Percentiles rank a stretch among this genome's conserved stretches.
phyloP scores from a whole-genome alignment of 345 rosid species.

The Cochlearia excelsa region DNA sequence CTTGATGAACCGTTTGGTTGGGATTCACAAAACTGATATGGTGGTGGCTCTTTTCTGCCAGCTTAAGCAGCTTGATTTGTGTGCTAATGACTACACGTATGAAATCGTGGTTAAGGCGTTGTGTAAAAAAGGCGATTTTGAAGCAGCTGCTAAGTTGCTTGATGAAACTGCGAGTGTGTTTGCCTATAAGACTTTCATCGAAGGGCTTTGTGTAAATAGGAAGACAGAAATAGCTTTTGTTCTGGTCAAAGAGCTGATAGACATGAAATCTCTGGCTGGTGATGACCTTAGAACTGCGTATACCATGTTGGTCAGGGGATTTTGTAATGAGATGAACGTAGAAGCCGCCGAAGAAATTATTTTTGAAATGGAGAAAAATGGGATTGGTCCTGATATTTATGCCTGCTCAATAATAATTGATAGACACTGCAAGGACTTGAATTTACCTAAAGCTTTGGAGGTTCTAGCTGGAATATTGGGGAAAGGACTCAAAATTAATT shows the following conservation, averaged over 20 bases:
- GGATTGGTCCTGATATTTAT: conserved; percentile 45
- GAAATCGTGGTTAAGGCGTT: conserved; percentile 59
- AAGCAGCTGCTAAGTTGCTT: conserved; percentile 44
- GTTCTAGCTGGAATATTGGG: conserved; percentile 45
- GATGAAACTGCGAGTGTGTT: conserved; percentile 37
- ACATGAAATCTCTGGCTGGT: conserved; percentile 37
- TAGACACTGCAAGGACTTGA: conserved; percentile 45
- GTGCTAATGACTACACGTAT: conserved; percentile 52
- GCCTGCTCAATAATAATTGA: conserved; percentile 45
- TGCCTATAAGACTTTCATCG: conserved; percentile 53
- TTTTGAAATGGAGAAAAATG: conserved; percentile 46
- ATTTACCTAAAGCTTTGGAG: conserved; percentile 45
- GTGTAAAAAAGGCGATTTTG: conserved; percentile 53
- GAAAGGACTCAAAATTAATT: conserved; percentile 54
- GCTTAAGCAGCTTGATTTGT: conserved; percentile 46
- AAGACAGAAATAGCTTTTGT: conserved; percentile 43
- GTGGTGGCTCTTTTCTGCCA: conserved; percentile 45
- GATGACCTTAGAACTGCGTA: conserved; percentile 35
- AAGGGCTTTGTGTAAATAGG: conserved; percentile 60
- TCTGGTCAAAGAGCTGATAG: conserved; percentile 33
- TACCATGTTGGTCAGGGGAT: conserved; percentile 48
- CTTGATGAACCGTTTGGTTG: conserved; percentile 54
- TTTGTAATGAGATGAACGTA: conserved; percentile 56
- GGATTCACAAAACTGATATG: conserved; percentile 40
- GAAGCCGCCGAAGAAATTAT: conserved; percentile 53